A percentile compares a stretch with the other conserved stretches of the same genome.
phyloP scores from a whole-genome alignment of 768 basidiomycete species.

The Gelatoporia subvermispora region DNA sequence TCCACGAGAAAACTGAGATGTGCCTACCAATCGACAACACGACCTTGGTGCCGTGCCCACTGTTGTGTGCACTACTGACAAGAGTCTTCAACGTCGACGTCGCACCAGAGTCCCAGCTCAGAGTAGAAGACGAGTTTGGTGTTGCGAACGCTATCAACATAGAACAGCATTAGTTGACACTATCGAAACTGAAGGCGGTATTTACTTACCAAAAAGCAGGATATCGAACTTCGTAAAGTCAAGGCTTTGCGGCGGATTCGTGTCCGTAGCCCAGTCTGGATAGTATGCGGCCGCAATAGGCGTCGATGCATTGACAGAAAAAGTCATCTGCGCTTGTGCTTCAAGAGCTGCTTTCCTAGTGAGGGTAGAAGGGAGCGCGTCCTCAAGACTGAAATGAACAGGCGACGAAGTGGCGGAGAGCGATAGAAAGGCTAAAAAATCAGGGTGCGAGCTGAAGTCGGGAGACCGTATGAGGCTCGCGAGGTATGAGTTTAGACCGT shows the following conservation, averaged over 20 bases:
- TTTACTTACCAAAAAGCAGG: conserved; percentile 51
- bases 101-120: conserved; percentile 49
- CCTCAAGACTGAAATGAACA: conserved; percentile 36
- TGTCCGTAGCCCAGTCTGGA: conserved; percentile 44
- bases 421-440: conserved; percentile 36
- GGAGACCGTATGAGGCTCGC: conserved; percentile 32
- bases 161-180: background rate
- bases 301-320: conserved; percentile 20
- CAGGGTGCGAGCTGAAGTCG: conserved; percentile 30
- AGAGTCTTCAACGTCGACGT: conserved; percentile 49
- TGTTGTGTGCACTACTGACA: conserved; percentile 51
- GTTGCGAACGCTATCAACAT: conserved; percentile 59
- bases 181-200: background rate
- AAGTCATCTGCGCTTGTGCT: conserved; percentile 14
- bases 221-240: conserved; percentile 66
- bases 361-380: conserved; percentile 43
- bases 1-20: conserved; percentile 12
- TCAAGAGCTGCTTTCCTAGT: conserved; percentile 32
- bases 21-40: conserved; percentile 59
- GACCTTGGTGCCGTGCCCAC: conserved; percentile 56
- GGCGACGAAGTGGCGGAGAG: conserved; percentile 14
- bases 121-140: conserved; percentile 49
- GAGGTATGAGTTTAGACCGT: conserved; percentile 40
- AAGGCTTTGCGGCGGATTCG: conserved; percentile 50
- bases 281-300: conserved; percentile 44